phyloP scores from a whole-genome alignment of 805 yeast species.

The Saccharomyces kudriavzevii region DNA sequence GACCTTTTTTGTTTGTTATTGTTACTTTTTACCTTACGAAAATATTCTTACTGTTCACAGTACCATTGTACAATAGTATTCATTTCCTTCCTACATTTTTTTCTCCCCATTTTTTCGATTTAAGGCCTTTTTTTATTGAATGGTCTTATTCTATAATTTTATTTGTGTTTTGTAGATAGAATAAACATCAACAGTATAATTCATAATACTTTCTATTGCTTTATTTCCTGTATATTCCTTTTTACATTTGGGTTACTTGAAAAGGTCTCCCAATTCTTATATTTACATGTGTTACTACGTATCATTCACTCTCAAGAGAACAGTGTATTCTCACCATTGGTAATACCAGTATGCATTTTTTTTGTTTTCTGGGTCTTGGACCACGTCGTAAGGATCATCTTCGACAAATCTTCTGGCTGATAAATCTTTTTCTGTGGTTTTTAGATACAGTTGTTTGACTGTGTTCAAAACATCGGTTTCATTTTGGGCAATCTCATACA shows the following conservation, averaged over 20 bases:
- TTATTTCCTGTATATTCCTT: neutral
- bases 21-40: constrained; percentile 1
- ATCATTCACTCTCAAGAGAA: neutral
- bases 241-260: neutral
- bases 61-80: constrained; percentile 9
- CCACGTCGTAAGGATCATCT: constrained; percentile 14
- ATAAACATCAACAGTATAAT: constrained; percentile 6
- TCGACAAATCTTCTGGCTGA: constrained; percentile 13
- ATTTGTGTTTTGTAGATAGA: constrained; percentile 12
- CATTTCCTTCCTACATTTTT: neutral
- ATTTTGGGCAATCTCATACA: constrained; percentile 20
- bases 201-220: neutral
- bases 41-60: constrained; percentile 4
- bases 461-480: constrained; percentile 16
- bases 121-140: neutral
- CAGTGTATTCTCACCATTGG: constrained; percentile 14
- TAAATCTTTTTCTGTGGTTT: constrained; percentile 19
- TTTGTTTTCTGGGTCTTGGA: constrained; percentile 12
- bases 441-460: constrained; percentile 23
- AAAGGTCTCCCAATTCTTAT: neutral
- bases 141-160: constrained; percentile 4
- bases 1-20: constrained; percentile 6
- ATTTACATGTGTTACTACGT: neutral
- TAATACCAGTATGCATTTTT: constrained; percentile 29
- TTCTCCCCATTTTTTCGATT: neutral